These are phyloP conservation scores for Bryum argenteum DNA, from an alignment of 225 moss, liverwort and hornwort genomes.

Conservation along the genomic window DNA sequence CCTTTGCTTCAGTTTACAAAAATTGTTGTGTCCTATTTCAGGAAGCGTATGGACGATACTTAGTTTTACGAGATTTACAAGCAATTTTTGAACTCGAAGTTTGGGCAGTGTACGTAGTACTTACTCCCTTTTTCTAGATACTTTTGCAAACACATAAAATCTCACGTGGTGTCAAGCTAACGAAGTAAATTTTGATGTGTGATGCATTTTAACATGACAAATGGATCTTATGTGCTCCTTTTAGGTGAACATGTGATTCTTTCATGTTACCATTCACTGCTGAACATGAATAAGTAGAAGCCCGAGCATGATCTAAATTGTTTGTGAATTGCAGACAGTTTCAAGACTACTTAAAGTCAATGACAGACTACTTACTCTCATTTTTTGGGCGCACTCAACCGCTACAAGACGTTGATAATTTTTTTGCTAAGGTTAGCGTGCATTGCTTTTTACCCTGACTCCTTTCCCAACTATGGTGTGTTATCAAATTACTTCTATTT, in stretches of 20 bases:
- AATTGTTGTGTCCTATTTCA: slow-evolving; percentile 29
- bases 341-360: slow-evolving; percentile 65
- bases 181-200: slow-evolving; percentile 53
- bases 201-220: slow-evolving; percentile 9
- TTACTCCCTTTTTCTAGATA: slow-evolving; percentile 77
- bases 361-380: slow-evolving; percentile 73
- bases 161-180: slow-evolving; percentile 63
- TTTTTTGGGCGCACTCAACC: slow-evolving; percentile 91
- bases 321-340: slow-evolving; percentile 65
- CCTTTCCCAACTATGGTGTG: slow-evolving; percentile 1
- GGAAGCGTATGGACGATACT: slow-evolving; percentile 85
- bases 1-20: slow-evolving; percentile 18
- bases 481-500: slow-evolving; percentile 11
- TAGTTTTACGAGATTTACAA: slow-evolving; percentile 91
- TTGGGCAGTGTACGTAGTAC: slow-evolving; percentile 84
- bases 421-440: slow-evolving; percentile 69
- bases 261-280: slow-evolving; percentile 9
- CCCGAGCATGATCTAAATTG: slow-evolving; percentile 13
- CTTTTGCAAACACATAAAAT: slow-evolving; percentile 71
- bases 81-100: slow-evolving; percentile 75
- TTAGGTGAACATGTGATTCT: slow-evolving; percentile 16
- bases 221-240: slow-evolving; percentile 17
- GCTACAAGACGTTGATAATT: slow-evolving; percentile 77
- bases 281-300: slow-evolving; percentile 16
- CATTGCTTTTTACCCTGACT: slow-evolving; percentile 1